phyloP scores from a whole-genome alignment of 345 rosid species.

The Euphorbia peplus region DNA sequence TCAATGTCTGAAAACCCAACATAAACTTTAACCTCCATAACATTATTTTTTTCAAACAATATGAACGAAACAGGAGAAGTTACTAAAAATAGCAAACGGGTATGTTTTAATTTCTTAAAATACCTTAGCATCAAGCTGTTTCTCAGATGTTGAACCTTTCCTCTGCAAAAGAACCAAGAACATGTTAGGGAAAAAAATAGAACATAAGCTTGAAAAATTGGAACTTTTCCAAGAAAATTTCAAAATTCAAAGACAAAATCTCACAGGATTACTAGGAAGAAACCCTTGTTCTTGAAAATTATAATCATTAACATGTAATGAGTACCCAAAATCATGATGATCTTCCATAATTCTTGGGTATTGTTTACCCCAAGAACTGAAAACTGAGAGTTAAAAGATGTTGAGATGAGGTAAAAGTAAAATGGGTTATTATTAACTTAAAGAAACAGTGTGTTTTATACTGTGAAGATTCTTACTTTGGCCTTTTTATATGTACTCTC shows the following conservation, averaged over 20 bases:
- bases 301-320: slow-evolving; percentile 24
- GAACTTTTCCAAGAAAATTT: too few species aligned
- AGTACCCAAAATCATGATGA: slow-evolving; percentile 28
- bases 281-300: slow-evolving; percentile 19
- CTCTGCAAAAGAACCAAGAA: slow-evolving; percentile 48
- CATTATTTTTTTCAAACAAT: neutral
- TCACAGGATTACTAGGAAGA: slow-evolving; percentile 25
- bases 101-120: neutral
- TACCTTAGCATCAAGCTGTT: slow-evolving; percentile 93
- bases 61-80: neutral
- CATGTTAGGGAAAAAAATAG: neutral
- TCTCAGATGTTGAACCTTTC: slow-evolving; percentile 77
- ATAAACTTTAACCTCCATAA: neutral
- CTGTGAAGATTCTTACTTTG: slow-evolving; percentile 40
- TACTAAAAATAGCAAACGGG: neutral
- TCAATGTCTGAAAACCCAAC: slow-evolving; percentile 58
- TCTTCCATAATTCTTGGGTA: slow-evolving; percentile 18
- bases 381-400: slow-evolving; percentile 31
- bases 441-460: slow-evolving; percentile 1
- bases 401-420: slow-evolving; percentile 32
- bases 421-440: slow-evolving; percentile 16
- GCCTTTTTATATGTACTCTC: slow-evolving; percentile 15
- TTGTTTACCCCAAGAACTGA: slow-evolving; percentile 21
- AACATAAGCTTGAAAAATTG: too few species aligned
- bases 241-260: too few species aligned